Evolutionary conservation across 2,329 filamentous ascomycete species (phyloP).

Genomic region (Apiospora rasikravindrae): DNA sequence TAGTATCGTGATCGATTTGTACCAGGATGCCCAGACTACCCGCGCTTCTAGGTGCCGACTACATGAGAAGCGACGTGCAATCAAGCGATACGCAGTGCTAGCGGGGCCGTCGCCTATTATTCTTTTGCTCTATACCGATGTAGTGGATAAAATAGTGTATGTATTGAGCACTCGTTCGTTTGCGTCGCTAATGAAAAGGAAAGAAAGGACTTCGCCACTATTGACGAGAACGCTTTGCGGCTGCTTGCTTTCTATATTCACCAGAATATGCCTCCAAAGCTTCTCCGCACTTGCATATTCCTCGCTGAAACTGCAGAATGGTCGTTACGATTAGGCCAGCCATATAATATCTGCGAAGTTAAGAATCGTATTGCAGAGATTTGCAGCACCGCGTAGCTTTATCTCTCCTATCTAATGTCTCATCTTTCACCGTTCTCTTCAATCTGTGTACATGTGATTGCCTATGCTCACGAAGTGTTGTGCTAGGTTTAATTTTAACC

Average conservation of each 20-base stretch:
- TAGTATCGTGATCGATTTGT: slow-evolving; percentile 1
- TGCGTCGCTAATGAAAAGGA: slow-evolving; percentile 1
- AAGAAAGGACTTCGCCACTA: not conserved
- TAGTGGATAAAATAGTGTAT: slow-evolving; percentile 7
- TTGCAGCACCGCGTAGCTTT: not conserved
- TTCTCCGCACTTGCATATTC: slow-evolving; percentile 4
- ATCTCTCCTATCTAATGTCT: not conserved
- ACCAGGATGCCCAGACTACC: not conserved
- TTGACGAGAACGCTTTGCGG: slow-evolving; percentile 4
- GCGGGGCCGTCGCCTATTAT: not conserved
- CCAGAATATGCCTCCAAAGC: slow-evolving; percentile 1
- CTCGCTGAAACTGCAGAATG: slow-evolving; percentile 5
- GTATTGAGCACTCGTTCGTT: not conserved
- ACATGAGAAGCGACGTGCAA: not conserved
- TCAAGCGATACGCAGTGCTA: slow-evolving; percentile 1
- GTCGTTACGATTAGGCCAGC: slow-evolving; percentile 1
- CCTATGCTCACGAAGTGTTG: too few species aligned
- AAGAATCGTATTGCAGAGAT: not conserved
- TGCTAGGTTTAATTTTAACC: not conserved
- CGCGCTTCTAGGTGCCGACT: slow-evolving; percentile 2
- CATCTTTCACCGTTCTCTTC: not conserved
- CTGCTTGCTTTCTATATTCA: slow-evolving; percentile 4
- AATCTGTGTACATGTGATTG: slow-evolving; percentile 1
- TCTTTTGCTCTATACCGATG: not conserved
- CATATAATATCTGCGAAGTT: not conserved